Evolutionary conservation across 768 basidiomycete genomes (phyloP).

Genomic region (Strobilomyces echinocephalus): DNA sequence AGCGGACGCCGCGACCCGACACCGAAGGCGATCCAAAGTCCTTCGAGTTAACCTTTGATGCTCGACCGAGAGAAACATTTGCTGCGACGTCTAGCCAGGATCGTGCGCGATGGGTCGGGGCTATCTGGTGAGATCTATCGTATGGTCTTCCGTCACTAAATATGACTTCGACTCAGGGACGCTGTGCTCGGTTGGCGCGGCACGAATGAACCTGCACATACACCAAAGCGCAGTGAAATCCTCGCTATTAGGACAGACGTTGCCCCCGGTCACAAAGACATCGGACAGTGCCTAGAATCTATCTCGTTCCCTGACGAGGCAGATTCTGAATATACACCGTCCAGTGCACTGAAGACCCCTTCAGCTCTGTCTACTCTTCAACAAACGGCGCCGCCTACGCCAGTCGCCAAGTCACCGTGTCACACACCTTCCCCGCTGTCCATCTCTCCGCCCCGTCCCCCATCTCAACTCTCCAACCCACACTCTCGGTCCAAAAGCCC

Average conservation of each 20-base stretch:
- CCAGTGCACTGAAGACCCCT: conserved; percentile 17
- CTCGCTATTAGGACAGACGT: conserved; percentile 19
- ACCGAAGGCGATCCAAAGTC: conserved; percentile 44
- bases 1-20: conserved; percentile 40
- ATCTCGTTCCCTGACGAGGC: conserved; percentile 16
- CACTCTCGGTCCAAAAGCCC: conserved; percentile 41
- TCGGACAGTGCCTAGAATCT: conserved; percentile 1
- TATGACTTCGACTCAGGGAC: conserved; percentile 43
- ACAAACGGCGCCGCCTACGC: conserved; percentile 19
- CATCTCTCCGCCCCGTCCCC: conserved; percentile 21
- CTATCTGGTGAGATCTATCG: conserved; percentile 53
- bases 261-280: neutral
- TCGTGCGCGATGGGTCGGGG: conserved; percentile 69
- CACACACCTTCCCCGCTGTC: conserved; percentile 17
- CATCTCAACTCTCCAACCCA: conserved; percentile 24
- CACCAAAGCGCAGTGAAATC: neutral
- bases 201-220: conserved; percentile 2
- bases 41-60: conserved; percentile 64
- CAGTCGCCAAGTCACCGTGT: conserved; percentile 25
- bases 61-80: conserved; percentile 50
- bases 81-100: conserved; percentile 57
- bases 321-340: conserved; percentile 26
- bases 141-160: neutral
- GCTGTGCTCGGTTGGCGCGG: conserved; percentile 42
- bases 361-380: neutral